Conservation (phyloP, 495 filamentous ascomycete species). For the Chaetomidium leptoderma region DNA sequence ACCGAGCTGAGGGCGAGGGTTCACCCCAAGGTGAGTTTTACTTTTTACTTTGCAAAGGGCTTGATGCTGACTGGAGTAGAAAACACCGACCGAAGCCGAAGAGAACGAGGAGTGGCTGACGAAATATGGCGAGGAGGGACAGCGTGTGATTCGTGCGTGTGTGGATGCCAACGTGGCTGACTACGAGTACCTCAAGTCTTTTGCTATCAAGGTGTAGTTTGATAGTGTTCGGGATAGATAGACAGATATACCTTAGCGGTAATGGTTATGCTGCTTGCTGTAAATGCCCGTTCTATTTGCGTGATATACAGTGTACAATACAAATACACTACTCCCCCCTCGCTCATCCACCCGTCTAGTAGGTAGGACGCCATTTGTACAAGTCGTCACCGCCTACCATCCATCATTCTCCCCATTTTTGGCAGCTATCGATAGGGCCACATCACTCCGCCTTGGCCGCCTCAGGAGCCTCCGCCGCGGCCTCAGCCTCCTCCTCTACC, state of each 20-base stretch:
- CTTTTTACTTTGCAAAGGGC: background rate
- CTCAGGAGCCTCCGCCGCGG: background rate
- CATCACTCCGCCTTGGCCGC: background rate
- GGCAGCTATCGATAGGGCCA: background rate
- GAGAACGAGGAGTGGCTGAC: constrained; percentile 74
- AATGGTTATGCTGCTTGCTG: background rate
- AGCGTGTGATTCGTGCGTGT: constrained; percentile 67
- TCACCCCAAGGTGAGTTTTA: constrained; percentile 57
- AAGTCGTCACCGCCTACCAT: background rate
- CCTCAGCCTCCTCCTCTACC: constrained; percentile 16
- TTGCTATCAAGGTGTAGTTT: constrained; percentile 54
- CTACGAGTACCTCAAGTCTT: constrained; percentile 89
- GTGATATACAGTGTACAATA: constrained; percentile 14
- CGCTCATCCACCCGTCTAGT: background rate
- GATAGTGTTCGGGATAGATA: background rate
- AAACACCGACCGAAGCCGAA: constrained; percentile 48
- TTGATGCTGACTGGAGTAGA: constrained; percentile 23
- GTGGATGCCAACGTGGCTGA: constrained; percentile 77
- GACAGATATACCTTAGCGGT: background rate
- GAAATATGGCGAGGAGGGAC: constrained; percentile 75
- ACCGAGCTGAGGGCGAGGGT: constrained; percentile 63
- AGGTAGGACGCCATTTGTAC: background rate
- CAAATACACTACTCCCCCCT: constrained; percentile 1
- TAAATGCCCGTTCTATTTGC: background rate
- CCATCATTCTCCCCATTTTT: background rate